Percentiles rank a stretch among this genome's conserved stretches.
Evolutionary conservation across 1,284 basidiomycete species (phyloP).

Genomic region (Leccinum pallidistipes): DNA sequence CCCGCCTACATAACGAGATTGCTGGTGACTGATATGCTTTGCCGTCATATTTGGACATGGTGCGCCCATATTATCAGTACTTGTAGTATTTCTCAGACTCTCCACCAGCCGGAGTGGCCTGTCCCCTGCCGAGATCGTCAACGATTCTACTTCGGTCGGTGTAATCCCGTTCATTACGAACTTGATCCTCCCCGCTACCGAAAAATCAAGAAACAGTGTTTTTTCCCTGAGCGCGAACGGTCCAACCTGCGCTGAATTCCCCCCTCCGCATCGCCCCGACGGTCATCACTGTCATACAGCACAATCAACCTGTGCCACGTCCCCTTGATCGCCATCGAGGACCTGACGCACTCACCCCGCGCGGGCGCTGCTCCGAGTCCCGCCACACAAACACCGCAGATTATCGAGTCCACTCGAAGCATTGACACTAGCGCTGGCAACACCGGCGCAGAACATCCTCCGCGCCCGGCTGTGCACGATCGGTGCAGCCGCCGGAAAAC

Average conservation of each 20-base stretch:
- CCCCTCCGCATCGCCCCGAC: not conserved
- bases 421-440: no score
- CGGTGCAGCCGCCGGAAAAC: no score
- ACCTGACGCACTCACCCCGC: constrained; percentile 11
- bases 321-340: constrained; percentile 6
- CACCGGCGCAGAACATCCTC: no score
- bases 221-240: constrained; percentile 22
- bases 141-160: constrained; percentile 8
- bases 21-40: no score
- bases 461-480: no score
- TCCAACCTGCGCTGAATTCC: not conserved
- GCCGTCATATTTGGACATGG: no score
- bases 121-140: constrained; percentile 13
- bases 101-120: constrained; percentile 14
- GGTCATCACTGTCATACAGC: constrained; percentile 16
- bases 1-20: no score
- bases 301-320: constrained; percentile 10
- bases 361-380: not conserved
- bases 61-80: not conserved
- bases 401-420: no score
- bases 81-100: constrained; percentile 16
- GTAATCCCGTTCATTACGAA: constrained; percentile 15
- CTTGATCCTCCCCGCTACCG: constrained; percentile 19
- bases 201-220: constrained; percentile 25
- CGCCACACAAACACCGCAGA: no score